Evolutionary conservation across 2,329 filamentous ascomycete genomes (phyloP).

Genomic region (Cladosporium sp.): DNA sequence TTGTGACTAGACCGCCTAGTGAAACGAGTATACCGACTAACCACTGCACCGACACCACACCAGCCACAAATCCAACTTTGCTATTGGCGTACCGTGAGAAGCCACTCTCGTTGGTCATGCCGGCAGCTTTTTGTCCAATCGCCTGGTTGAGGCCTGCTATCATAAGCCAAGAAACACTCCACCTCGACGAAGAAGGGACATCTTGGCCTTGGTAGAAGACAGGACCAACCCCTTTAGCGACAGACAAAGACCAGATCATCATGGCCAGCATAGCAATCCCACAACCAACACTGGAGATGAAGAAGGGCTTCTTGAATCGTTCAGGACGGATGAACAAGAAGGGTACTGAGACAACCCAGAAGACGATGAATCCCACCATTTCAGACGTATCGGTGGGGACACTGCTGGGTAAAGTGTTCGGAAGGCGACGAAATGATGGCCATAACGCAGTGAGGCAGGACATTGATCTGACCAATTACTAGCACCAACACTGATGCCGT

Average conservation of each 20-base stretch:
- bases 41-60: conserved; percentile 38
- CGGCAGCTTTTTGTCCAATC: conserved; percentile 39
- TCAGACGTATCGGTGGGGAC: not conserved
- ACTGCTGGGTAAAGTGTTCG: not conserved
- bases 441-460: too few relatives aligned
- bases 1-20: conserved; percentile 40
- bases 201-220: conserved; percentile 26
- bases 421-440: not conserved
- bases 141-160: conserved; percentile 44
- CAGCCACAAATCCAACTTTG: conserved; percentile 35
- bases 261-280: too few relatives aligned
- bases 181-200: too few relatives aligned
- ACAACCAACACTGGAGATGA: too few relatives aligned
- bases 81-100: conserved; percentile 41
- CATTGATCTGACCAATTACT: too few relatives aligned
- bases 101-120: conserved; percentile 43
- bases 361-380: not conserved
- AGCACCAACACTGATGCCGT: too few relatives aligned
- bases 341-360: not conserved
- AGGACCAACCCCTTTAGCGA: conserved; percentile 29
- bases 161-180: conserved; percentile 43
- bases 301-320: too few relatives aligned
- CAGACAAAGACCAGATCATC: conserved; percentile 57
- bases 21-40: conserved; percentile 40
- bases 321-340: not conserved